phyloP scores from a whole-genome alignment of 306 rosid species.

The Astragalus membranaceus region DNA sequence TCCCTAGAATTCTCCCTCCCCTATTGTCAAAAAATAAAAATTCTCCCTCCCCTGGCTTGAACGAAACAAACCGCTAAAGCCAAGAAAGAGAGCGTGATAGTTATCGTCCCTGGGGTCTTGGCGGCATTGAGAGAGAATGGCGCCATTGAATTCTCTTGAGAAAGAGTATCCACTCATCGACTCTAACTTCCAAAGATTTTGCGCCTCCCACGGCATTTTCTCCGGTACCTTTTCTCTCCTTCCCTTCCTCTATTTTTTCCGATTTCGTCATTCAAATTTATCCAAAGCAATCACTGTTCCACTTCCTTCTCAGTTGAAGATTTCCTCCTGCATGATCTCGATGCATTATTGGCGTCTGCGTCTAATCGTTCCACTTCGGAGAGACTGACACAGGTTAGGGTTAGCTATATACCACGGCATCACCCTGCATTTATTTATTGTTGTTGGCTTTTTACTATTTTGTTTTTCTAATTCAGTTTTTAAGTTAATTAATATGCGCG shows the following conservation, averaged over 20 bases:
- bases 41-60: too few relatives aligned
- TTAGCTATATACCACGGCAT: neutral
- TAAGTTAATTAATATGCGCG: neutral
- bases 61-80: too few relatives aligned
- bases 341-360: slow-evolving; percentile 25
- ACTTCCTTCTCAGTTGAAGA: slow-evolving; percentile 54
- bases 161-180: slow-evolving; percentile 32
- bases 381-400: slow-evolving; percentile 46
- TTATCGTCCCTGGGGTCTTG: neutral
- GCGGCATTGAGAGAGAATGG: slow-evolving; percentile 20
- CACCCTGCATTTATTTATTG: neutral
- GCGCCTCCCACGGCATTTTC: slow-evolving; percentile 31
- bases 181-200: slow-evolving; percentile 27
- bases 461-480: neutral
- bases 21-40: too few relatives aligned
- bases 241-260: neutral
- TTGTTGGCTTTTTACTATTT: neutral
- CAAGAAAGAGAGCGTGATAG: too few relatives aligned
- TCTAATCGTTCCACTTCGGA: slow-evolving; percentile 18
- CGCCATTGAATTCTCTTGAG: slow-evolving; percentile 31
- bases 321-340: slow-evolving; percentile 55
- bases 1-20: too few relatives aligned
- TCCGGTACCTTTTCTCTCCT: slow-evolving; percentile 12
- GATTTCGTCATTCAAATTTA: neutral
- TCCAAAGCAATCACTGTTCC: neutral